Evolutionary conservation across 2,329 filamentous ascomycete species (phyloP).

Genomic region (Neofusicoccum parvum): DNA sequence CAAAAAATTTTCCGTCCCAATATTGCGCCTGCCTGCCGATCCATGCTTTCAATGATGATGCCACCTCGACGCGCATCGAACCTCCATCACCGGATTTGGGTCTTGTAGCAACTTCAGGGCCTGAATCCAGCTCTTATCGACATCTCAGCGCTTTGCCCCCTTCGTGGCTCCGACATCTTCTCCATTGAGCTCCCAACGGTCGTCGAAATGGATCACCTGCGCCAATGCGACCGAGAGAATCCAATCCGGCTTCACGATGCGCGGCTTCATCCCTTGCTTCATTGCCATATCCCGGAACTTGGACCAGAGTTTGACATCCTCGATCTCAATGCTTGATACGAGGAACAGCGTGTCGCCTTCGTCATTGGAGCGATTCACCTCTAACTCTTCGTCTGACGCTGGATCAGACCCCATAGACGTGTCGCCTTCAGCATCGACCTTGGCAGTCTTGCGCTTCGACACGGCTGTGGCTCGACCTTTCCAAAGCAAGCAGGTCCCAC

Average conservation of each 20-base stretch:
- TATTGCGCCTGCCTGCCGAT: not conserved
- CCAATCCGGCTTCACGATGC: conserved; percentile 87
- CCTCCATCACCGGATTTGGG: no score
- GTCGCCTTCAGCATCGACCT: conserved; percentile 36
- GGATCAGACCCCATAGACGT: conserved; percentile 27
- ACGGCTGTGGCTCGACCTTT: conserved; percentile 68
- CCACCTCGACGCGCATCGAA: no score
- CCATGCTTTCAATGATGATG: no score
- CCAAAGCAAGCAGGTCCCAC: conserved; percentile 79
- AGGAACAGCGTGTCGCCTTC: conserved; percentile 67
- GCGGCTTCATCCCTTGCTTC: conserved; percentile 75
- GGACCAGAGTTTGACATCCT: conserved; percentile 75
- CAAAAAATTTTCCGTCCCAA: not conserved
- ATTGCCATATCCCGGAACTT: conserved; percentile 79
- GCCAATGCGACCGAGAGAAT: conserved; percentile 85
- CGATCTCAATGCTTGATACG: conserved; percentile 65
- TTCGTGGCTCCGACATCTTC: not conserved
- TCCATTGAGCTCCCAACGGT: conserved; percentile 13
- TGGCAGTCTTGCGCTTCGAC: conserved; percentile 35
- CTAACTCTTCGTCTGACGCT: conserved; percentile 53
- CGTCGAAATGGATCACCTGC: conserved; percentile 62
- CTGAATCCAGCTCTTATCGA: not conserved
- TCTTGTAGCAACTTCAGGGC: not conserved
- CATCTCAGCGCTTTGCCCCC: not conserved
- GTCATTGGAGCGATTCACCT: conserved; percentile 55